Percentiles rank a stretch among this genome's conserved stretches.
phyloP scores from a whole-genome alignment of 140 eudicot genomes.

The Flaveria floridana region DNA sequence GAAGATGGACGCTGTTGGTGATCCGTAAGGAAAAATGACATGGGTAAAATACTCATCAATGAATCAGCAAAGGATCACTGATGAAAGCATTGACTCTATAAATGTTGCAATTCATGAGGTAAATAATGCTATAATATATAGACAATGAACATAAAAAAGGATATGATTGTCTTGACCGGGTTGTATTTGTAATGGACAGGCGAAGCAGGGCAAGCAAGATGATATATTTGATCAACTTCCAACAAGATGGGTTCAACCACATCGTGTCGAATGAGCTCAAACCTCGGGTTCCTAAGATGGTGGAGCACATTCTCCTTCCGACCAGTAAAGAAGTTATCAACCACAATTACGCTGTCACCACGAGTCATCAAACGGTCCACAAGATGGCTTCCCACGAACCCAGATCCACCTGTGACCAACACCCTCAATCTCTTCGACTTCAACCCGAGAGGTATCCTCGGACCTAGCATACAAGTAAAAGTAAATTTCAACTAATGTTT shows the following conservation, averaged over 20 bases:
- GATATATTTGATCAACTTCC: slow-evolving; percentile 83
- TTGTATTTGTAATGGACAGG: slow-evolving; percentile 82
- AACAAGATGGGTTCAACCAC: slow-evolving; percentile 78
- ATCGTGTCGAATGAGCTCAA: slow-evolving; percentile 78
- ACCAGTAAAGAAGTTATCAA: slow-evolving; percentile 77
- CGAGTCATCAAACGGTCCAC: slow-evolving; percentile 75
- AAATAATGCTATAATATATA: too few species aligned
- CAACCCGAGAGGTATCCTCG: slow-evolving; percentile 58
- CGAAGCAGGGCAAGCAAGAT: slow-evolving; percentile 86
- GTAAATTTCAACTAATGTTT: neutral
- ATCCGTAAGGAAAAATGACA: too few species aligned
- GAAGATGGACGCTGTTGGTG: too few species aligned
- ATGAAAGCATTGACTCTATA: too few species aligned
- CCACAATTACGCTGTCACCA: slow-evolving; percentile 71
- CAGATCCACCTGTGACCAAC: slow-evolving; percentile 80
- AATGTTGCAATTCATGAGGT: too few species aligned
- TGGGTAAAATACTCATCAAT: too few species aligned
- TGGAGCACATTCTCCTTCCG: slow-evolving; percentile 60
- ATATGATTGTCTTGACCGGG: slow-evolving; percentile 86
- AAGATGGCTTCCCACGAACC: slow-evolving; percentile 81
- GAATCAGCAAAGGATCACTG: too few species aligned
- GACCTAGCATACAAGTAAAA: slow-evolving; percentile 34
- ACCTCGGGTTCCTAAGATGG: slow-evolving; percentile 54
- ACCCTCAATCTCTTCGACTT: slow-evolving; percentile 54
- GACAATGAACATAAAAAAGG: slow-evolving; percentile 39